Conservation (phyloP, 192 early-diverging fungal genomes). For the Backusella sp. region DNA sequence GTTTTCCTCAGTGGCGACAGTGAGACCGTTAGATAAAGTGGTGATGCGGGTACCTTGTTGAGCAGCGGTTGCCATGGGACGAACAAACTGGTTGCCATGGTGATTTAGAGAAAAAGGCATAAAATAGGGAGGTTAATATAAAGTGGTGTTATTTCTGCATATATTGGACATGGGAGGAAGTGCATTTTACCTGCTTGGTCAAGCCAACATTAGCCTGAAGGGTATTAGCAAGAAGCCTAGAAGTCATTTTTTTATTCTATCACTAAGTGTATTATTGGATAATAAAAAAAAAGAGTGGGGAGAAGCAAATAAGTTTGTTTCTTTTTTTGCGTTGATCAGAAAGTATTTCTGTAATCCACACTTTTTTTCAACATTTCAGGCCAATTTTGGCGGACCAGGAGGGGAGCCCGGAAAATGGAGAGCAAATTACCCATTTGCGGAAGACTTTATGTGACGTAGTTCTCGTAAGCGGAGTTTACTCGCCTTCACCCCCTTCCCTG, state of each 20-base stretch:
- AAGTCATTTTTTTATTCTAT: conserved; percentile 22
- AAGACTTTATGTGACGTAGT: background rate
- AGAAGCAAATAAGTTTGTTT: background rate
- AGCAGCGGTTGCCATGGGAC: conserved; percentile 54
- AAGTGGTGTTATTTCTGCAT: background rate
- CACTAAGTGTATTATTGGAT: background rate
- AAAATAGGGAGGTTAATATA: background rate
- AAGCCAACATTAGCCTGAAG: conserved; percentile 28
- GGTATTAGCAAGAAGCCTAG: conserved; percentile 39
- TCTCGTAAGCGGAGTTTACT: background rate
- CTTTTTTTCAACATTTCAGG: too few relatives aligned
- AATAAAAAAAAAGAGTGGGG: conserved; percentile 21
- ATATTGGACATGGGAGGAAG: background rate
- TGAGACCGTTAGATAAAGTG: conserved; percentile 74
- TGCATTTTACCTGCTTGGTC: conserved; percentile 32
- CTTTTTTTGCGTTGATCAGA: too few relatives aligned
- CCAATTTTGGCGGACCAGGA: background rate
- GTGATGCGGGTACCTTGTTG: conserved; percentile 61
- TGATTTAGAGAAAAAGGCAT: background rate
- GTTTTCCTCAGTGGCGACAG: conserved; percentile 81
- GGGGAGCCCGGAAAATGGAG: background rate
- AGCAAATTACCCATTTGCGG: background rate
- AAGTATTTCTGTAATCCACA: too few relatives aligned
- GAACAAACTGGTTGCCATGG: conserved; percentile 41
- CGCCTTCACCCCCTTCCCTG: background rate